Evolutionary conservation across 805 yeast species (phyloP).

Genomic region (Candida hispaniensis): DNA sequence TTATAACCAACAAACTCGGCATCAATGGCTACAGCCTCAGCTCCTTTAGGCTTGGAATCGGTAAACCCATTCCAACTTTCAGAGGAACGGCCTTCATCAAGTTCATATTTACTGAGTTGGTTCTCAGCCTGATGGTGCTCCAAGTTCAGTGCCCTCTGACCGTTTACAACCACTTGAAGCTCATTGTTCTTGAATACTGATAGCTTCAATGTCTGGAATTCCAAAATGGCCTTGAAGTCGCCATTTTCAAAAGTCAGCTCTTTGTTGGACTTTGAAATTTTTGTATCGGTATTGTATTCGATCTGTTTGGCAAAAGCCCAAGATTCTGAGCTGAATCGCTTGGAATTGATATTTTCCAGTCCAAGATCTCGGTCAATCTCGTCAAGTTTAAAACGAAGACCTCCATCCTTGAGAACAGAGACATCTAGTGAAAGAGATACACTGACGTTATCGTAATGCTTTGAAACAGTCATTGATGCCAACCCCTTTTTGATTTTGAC

Average conservation of each 20-base stretch:
- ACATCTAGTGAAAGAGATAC: constrained; percentile 44
- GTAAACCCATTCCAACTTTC: constrained; percentile 60
- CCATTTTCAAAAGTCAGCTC: constrained; percentile 14
- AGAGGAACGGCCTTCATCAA: constrained; percentile 51
- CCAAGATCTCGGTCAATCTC: constrained; percentile 41
- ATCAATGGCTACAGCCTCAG: constrained; percentile 82
- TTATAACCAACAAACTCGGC: constrained; percentile 48
- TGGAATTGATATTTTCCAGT: constrained; percentile 29
- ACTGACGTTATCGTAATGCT: constrained; percentile 18
- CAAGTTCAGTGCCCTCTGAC: constrained; percentile 56
- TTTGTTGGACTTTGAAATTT: constrained; percentile 15
- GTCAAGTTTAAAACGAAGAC: constrained; percentile 53
- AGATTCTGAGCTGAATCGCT: constrained; percentile 47
- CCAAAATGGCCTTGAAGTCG: constrained; percentile 37
- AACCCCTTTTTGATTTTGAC: constrained; percentile 27
- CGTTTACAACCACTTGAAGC: constrained; percentile 52
- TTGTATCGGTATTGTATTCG: constrained; percentile 15
- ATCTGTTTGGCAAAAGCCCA: constrained; percentile 45
- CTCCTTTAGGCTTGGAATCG: constrained; percentile 56
- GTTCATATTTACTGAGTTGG: constrained; percentile 47
- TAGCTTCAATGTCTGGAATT: constrained; percentile 41
- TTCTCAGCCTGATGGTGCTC: constrained; percentile 57
- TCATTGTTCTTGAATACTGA: constrained; percentile 37
- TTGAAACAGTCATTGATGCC: constrained; percentile 29
- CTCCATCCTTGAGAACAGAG: constrained; percentile 43